Evolutionary conservation across 139 green algal species (phyloP), one percentile per base, ranked within the genome.

Genomic region (Tetraselmis striata): DNA sequence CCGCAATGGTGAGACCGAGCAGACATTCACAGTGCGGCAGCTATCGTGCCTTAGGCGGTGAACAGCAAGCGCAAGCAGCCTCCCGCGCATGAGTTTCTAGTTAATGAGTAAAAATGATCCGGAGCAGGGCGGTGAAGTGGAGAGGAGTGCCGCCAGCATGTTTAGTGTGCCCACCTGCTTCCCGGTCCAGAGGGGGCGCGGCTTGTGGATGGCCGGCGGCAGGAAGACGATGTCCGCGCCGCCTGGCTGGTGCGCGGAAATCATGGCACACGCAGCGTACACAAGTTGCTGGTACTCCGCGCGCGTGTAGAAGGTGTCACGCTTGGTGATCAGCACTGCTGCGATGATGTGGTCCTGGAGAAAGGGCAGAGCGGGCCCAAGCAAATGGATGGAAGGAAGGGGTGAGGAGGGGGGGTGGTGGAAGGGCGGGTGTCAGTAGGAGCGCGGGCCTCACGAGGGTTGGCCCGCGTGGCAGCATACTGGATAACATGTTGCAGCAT

Each of bases 321-420:
- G 90, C 85, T 90, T 94, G 0, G 95, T 96, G 80, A 99, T 85
- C 79, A 97, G 83, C 11, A 94, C 91, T 27, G 87, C 93, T 0
- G 84, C 84, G 23, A 96, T 91, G 45, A 99, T 93, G 87, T 99
- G 97, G 87, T 99, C 96, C 90, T 97, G 94, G 31, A 28, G 1
- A 29, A 28, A 32, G n/a, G n/a, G n/a, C 78, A 29, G 75, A 31
- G n/a, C 18, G 45, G 45, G 45, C 45, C 45, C 11, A 67, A 67
- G 5, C 11, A 18, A 67, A 5, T 25, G 45, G 45, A 67, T 67
- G 45, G 45, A 5, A n/a, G 45, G 45, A 67, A 67, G 5, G 45
- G 11, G 45, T 67, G 45, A 67, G 11, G 45, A 67, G 18, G 45
- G 45, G 45, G 18, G 45, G 18, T 5, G 45, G 45, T 67, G 11